phyloP scores from a whole-genome alignment of 108 stramenopile species.

The Aurantiochytrium sp. region DNA sequence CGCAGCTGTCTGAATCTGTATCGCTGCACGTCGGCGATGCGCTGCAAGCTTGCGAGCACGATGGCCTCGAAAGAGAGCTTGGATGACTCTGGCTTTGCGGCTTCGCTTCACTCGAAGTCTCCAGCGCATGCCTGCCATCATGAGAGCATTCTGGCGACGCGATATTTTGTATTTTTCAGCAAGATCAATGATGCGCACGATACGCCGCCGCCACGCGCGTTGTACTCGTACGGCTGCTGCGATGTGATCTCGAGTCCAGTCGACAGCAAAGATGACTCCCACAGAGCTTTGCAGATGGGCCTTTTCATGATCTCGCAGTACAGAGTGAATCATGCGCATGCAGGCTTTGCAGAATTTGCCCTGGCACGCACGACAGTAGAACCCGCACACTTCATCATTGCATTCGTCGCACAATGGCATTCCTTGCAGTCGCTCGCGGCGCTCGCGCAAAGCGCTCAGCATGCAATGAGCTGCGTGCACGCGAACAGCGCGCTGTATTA shows the following conservation, averaged over 20 bases:
- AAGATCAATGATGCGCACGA: not conserved
- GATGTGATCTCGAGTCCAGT: not conserved
- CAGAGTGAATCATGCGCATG: not conserved
- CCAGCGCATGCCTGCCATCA: slow-evolving; percentile 1
- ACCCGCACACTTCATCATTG: not conserved
- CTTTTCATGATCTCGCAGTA: not conserved
- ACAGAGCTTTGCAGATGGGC: not conserved
- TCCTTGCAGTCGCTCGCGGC: not conserved
- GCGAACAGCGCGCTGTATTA: not conserved
- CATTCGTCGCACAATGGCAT: slow-evolving; percentile 15
- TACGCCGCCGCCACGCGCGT: not conserved
- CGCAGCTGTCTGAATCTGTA: not conserved
- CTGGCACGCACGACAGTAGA: not conserved
- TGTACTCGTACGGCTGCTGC: not conserved
- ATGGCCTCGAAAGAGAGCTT: not conserved
- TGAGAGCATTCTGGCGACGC: not conserved
- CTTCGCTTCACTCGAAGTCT: not conserved
- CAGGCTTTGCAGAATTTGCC: not conserved
- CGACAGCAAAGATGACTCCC: not conserved
- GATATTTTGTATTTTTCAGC: not conserved
- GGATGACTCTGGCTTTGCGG: not conserved
- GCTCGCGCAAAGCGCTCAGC: not conserved
- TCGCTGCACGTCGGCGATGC: not conserved
- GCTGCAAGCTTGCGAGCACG: not conserved
- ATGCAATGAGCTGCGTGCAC: not conserved